Conservation (phyloP, 2,329 filamentous ascomycete species). For the Ascomycota sp. region DNA sequence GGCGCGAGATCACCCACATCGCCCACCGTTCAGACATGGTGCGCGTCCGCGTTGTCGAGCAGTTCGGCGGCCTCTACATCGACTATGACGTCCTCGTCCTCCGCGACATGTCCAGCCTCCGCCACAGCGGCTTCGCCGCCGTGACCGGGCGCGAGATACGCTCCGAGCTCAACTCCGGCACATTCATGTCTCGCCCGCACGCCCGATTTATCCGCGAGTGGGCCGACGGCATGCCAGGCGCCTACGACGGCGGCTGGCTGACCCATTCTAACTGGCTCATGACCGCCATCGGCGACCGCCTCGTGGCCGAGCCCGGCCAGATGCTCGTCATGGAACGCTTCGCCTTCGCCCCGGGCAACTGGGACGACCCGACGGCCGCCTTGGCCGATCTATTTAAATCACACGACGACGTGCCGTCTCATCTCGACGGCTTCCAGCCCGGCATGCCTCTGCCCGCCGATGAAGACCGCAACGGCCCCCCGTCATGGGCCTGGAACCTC, state of each 20-base stretch:
- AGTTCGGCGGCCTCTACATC: constrained; percentile 6
- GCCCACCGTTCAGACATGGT: constrained; percentile 7
- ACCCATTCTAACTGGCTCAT: constrained; percentile 9
- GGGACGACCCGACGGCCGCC: constrained; percentile 2
- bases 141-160: neutral
- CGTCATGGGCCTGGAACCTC: constrained; percentile 5
- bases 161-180: neutral
- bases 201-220: neutral
- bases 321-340: constrained; percentile 7
- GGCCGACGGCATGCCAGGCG: constrained; percentile 6
- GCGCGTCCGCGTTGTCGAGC: constrained; percentile 4
- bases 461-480: neutral
- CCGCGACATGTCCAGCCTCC: constrained; percentile 2
- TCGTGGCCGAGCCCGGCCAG: constrained; percentile 12
- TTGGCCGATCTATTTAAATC: constrained; percentile 2
- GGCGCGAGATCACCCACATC: constrained; percentile 2
- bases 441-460: too few relatives aligned
- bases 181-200: neutral
- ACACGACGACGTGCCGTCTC: constrained; percentile 2
- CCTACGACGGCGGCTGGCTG: constrained; percentile 9
- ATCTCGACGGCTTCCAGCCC: too few relatives aligned
- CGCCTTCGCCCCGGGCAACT: constrained; percentile 7
- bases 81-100: constrained; percentile 6
- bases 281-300: constrained; percentile 19
- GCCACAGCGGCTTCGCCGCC: constrained; percentile 1